phyloP scores from a whole-genome alignment of 2,329 filamentous ascomycete genomes.

The Teratosphaeriaceae sp. region DNA sequence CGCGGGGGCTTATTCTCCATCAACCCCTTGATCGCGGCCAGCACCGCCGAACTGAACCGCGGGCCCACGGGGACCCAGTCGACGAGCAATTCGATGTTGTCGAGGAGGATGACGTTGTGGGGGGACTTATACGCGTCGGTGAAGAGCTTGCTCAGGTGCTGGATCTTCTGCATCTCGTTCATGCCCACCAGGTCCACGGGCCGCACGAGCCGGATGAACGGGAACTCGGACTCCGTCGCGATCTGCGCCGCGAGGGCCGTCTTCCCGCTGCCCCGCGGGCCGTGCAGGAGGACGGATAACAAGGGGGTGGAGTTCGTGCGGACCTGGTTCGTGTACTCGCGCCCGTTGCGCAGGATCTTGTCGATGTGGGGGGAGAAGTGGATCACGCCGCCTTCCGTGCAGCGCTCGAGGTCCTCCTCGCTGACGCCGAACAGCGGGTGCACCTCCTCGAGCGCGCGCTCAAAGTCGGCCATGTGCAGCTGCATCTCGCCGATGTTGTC shows the following conservation, averaged over 20 bases:
- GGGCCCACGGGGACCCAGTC: conserved; percentile 92
- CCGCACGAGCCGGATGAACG: conserved; percentile 86
- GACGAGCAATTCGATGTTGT: conserved; percentile 85
- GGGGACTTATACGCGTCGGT: conserved; percentile 90
- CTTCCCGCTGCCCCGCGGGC: conserved; percentile 78
- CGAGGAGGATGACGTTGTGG: conserved; percentile 82
- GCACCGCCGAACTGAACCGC: conserved; percentile 76
- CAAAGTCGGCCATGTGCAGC: conserved; percentile 75
- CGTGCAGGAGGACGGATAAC: conserved; percentile 77
- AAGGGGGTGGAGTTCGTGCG: conserved; percentile 62
- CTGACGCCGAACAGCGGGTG: conserved; percentile 91
- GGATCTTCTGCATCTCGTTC: conserved; percentile 80
- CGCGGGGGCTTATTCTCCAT: conserved; percentile 72
- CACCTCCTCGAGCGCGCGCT: conserved; percentile 79
- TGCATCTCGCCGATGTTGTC: conserved; percentile 84
- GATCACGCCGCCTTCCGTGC: conserved; percentile 73
- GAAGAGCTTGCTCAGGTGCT: conserved; percentile 81
- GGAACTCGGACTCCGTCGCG: conserved; percentile 77
- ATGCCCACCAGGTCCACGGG: conserved; percentile 83
- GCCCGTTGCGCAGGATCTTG: conserved; percentile 69
- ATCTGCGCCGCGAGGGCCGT: conserved; percentile 85
- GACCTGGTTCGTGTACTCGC: conserved; percentile 73
- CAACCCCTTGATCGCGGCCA: conserved; percentile 71
- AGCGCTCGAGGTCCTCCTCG: conserved; percentile 76
- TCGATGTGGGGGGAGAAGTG: conserved; percentile 70